These are phyloP conservation scores for Hanseniaspora meyeri DNA, from an alignment of 805 yeast genomes.

Conservation along the genomic window DNA sequence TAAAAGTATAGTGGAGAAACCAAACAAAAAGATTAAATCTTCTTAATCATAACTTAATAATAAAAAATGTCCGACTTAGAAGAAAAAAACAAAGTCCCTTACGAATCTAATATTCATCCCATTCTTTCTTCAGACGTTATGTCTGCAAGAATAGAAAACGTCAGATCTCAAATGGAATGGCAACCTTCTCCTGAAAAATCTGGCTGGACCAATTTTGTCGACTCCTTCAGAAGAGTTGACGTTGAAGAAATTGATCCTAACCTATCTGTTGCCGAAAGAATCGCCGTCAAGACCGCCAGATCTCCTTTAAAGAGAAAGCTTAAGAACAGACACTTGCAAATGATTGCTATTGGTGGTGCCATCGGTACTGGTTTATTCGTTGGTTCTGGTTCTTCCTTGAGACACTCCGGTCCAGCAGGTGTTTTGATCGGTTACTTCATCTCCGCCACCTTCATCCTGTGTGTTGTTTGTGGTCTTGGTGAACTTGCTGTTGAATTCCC, in stretches of 20 bases:
- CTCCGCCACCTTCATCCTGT: conserved; percentile 44
- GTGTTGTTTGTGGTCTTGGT: conserved; percentile 49
- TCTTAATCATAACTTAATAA: too few relatives aligned
- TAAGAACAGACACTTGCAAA: conserved; percentile 44
- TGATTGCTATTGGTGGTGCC: conserved; percentile 61
- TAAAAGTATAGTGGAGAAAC: background rate
- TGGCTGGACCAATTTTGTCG: conserved; percentile 35
- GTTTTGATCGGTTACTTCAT: conserved; percentile 43
- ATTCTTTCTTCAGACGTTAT: conserved; percentile 12
- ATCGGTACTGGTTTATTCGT: conserved; percentile 68
- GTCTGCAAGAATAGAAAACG: conserved; percentile 6
- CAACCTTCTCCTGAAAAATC: conserved; percentile 4
- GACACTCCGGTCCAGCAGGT: conserved; percentile 61
- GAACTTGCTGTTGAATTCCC: conserved; percentile 52
- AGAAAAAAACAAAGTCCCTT: conserved; percentile 1
- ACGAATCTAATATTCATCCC: conserved; percentile 7
- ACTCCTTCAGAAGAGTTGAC: conserved; percentile 36
- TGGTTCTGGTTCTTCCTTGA: conserved; percentile 51
- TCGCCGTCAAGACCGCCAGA: conserved; percentile 35
- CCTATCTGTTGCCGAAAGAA: conserved; percentile 34
- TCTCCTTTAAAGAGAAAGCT: conserved; percentile 46
- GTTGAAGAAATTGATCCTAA: conserved; percentile 30
- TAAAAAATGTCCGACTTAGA: conserved; percentile 6
- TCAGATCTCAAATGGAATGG: conserved; percentile 1
- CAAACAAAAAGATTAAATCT: background rate